A percentile compares a stretch with the other conserved stretches of the same genome.
These are phyloP conservation scores for Novymonas esmeraldas DNA, from an alignment of 208 protist species.

Conservation along the genomic window DNA sequence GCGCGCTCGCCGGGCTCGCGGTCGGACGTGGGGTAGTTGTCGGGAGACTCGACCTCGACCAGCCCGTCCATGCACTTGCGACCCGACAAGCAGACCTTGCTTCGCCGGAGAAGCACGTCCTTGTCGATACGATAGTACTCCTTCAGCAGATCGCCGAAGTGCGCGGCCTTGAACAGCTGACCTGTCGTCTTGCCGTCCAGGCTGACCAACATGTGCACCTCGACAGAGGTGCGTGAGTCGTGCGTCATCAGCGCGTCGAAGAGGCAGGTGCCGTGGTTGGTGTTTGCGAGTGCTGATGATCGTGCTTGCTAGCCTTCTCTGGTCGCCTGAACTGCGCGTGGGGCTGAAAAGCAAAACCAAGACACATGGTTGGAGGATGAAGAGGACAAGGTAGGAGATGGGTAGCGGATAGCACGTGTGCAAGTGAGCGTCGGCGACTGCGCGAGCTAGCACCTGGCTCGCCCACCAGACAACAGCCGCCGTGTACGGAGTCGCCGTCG, in stretches of 20 bases:
- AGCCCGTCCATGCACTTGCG: constrained; percentile 18
- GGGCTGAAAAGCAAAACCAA: too few species aligned
- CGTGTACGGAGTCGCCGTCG: too few species aligned
- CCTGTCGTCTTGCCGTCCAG: constrained; percentile 17
- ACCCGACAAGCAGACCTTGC: constrained; percentile 14
- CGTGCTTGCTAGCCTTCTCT: too few species aligned
- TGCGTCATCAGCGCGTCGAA: background rate
- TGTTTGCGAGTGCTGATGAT: too few species aligned
- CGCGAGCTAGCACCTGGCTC: too few species aligned
- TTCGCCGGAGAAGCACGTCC: constrained; percentile 8
- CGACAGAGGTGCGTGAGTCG: background rate
- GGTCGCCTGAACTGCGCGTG: too few species aligned
- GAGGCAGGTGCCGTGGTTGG: background rate
- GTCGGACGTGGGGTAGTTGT: constrained; percentile 11
- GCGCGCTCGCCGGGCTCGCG: constrained; percentile 12
- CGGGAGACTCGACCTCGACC: background rate
- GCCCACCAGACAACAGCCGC: too few species aligned
- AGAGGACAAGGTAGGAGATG: too few species aligned
- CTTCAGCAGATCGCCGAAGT: background rate
- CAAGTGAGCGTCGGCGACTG: too few species aligned
- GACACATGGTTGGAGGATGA: too few species aligned
- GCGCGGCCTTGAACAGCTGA: background rate
- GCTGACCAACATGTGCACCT: constrained; percentile 4
- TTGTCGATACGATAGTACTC: constrained; percentile 21
- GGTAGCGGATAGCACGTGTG: too few species aligned